phyloP scores from a whole-genome alignment of 768 basidiomycete genomes.

The Gelatoporia subvermispora region DNA sequence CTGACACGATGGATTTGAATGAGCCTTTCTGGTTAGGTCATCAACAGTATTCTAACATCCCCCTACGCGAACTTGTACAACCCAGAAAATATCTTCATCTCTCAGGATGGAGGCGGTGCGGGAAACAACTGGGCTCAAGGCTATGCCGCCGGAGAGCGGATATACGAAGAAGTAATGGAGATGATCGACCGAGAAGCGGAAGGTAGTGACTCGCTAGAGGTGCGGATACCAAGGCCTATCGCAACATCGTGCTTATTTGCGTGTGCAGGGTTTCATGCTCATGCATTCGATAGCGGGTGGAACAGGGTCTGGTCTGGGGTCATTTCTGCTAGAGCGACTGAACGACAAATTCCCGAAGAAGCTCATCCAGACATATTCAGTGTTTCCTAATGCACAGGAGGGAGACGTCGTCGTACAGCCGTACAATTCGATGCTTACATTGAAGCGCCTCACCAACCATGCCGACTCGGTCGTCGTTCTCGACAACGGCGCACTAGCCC shows the following conservation, averaged over 20 bases:
- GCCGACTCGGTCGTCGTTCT: conserved; percentile 97
- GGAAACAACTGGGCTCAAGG: conserved; percentile 99
- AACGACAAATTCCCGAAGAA: conserved; percentile 99
- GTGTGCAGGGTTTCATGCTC: conserved; percentile 90
- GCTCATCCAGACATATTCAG: conserved; percentile 97
- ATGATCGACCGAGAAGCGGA: conserved; percentile 99
- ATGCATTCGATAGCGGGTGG: conserved; percentile 99
- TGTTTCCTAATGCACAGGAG: conserved; percentile 92
- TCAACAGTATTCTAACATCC: conserved; percentile 88
- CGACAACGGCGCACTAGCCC: conserved; percentile 89
- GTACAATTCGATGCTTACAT: conserved; percentile 90
- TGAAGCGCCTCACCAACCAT: conserved; percentile 91
- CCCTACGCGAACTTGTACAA: conserved; percentile 92
- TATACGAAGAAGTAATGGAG: conserved; percentile 97
- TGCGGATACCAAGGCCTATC: conserved; percentile 26
- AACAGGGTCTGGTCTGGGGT: conserved; percentile 96
- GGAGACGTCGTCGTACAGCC: conserved; percentile 98
- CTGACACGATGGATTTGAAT: conserved; percentile 2
- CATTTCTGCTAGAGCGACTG: conserved; percentile 92
- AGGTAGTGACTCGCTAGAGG: conserved; percentile 95
- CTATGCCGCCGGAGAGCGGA: conserved; percentile 80
- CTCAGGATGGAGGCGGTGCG: conserved; percentile 97
- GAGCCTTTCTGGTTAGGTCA: conserved; percentile 55
- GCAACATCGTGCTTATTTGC: background rate
- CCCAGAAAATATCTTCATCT: conserved; percentile 95